These are phyloP conservation scores for Actinomortierella wolfii DNA, from an alignment of 371 early-diverging fungal species.

Conservation along the genomic window DNA sequence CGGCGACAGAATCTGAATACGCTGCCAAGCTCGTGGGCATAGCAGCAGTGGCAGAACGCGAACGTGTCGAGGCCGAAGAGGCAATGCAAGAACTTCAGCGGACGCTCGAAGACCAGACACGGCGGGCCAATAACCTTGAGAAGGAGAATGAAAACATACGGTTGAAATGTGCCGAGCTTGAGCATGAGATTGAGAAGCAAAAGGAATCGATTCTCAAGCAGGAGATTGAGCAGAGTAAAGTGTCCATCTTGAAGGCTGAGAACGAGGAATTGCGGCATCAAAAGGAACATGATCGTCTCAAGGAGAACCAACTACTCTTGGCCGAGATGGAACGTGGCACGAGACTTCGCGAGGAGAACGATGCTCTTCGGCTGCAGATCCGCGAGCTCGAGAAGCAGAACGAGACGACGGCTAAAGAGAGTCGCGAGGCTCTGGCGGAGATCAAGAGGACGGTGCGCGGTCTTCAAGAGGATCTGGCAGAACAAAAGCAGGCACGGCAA, in stretches of 20 bases:
- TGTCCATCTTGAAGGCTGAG: slow-evolving; percentile 33
- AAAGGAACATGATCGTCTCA: slow-evolving; percentile 30
- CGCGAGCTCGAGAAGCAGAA: slow-evolving; percentile 34
- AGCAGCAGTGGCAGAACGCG: slow-evolving; percentile 35
- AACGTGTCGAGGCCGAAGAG: slow-evolving; percentile 41
- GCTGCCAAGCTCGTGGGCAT: slow-evolving; percentile 42
- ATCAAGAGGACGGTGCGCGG: slow-evolving; percentile 34
- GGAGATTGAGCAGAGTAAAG: slow-evolving; percentile 41
- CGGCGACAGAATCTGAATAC: slow-evolving; percentile 35
- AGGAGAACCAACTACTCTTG: slow-evolving; percentile 34
- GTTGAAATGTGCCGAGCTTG: slow-evolving; percentile 37
- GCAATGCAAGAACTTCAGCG: slow-evolving; percentile 23
- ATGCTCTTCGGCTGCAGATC: slow-evolving; percentile 27
- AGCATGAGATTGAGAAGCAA: slow-evolving; percentile 43
- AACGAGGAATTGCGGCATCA: slow-evolving; percentile 43
- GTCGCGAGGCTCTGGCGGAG: slow-evolving; percentile 24
- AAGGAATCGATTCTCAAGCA: slow-evolving; percentile 45
- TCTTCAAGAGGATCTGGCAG: slow-evolving; percentile 32
- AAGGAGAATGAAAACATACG: slow-evolving; percentile 37
- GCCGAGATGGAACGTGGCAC: slow-evolving; percentile 41
- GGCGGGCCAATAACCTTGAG: slow-evolving; percentile 24
- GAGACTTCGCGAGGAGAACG: slow-evolving; percentile 39
- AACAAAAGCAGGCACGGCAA: slow-evolving; percentile 30
- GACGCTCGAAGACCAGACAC: slow-evolving; percentile 13
- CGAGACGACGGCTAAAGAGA: slow-evolving; percentile 19